Percentiles rank a stretch among this genome's conserved stretches.
These are phyloP conservation scores for Microthyrium microscopicum DNA, from an alignment of 2,329 filamentous ascomycete species.

Conservation along the genomic window DNA sequence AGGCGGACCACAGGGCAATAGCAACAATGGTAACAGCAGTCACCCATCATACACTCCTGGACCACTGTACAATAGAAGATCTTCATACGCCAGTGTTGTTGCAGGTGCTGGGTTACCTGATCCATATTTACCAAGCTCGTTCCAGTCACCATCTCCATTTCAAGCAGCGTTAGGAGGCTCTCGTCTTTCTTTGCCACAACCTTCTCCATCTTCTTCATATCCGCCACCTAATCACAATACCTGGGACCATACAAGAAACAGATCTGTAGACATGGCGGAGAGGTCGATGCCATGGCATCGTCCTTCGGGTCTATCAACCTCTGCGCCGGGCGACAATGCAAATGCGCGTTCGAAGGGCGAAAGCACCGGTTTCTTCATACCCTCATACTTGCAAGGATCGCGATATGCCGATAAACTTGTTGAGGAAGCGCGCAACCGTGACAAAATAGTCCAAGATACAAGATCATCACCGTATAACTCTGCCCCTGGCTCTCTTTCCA, in stretches of 20 bases:
- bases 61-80: too few relatives aligned
- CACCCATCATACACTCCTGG: too few relatives aligned
- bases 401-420: constrained; percentile 61
- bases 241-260: constrained; percentile 1
- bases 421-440: constrained; percentile 44
- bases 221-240: constrained; percentile 11
- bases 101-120: constrained; percentile 1
- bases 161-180: not conserved
- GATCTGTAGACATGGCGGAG: not conserved
- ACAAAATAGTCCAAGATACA: constrained; percentile 23
- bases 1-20: too few relatives aligned
- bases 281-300: not conserved
- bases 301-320: too few relatives aligned
- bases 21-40: too few relatives aligned
- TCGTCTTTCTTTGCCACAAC: constrained; percentile 2
- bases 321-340: too few relatives aligned
- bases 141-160: not conserved
- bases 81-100: too few relatives aligned
- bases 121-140: not conserved
- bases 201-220: constrained; percentile 11
- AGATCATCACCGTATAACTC: constrained; percentile 11
- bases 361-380: constrained; percentile 50
- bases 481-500: constrained; percentile 31
- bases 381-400: constrained; percentile 67
- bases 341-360: constrained; percentile 11